These are phyloP conservation scores for Trichosporon ovoides DNA, from an alignment of 1,284 basidiomycete genomes.

Conservation along the genomic window DNA sequence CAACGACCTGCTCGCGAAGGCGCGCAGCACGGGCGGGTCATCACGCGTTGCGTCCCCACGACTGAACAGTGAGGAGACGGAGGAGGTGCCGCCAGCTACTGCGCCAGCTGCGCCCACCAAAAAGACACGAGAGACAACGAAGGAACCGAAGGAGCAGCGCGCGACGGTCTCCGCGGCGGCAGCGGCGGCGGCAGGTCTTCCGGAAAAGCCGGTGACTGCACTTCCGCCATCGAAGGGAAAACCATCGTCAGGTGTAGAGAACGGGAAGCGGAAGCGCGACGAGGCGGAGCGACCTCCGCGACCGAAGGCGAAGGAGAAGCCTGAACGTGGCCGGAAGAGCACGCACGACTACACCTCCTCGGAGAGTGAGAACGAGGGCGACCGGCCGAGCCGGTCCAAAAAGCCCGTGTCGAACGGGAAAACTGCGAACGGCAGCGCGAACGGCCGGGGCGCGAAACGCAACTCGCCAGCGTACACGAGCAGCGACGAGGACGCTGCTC, in stretches of 20 bases:
- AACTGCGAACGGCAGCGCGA: not conserved
- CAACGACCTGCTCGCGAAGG: slow-evolving; percentile 21
- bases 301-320: not conserved
- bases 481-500: not conserved
- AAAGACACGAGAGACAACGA: not conserved
- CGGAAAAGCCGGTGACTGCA: not conserved
- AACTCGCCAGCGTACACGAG: slow-evolving; percentile 1
- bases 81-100: slow-evolving; percentile 3
- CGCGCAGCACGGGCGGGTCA: not conserved
- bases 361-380: slow-evolving; percentile 17
- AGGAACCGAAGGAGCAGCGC: not conserved
- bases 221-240: not conserved
- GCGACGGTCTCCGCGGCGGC: not conserved
- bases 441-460: not conserved
- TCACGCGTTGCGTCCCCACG: not conserved
- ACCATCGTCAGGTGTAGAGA: not conserved
- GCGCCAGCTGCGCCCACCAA: not conserved
- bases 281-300: not conserved
- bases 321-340: not conserved
- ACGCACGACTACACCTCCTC: slow-evolving; percentile 20
- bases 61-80: not conserved
- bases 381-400: not conserved
- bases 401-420: not conserved
- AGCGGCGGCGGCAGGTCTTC: not conserved
- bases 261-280: not conserved